Base-by-base conservation (phyloP, 2,329 filamentous ascomycete species). In the Sporothrix humicola region DNA sequence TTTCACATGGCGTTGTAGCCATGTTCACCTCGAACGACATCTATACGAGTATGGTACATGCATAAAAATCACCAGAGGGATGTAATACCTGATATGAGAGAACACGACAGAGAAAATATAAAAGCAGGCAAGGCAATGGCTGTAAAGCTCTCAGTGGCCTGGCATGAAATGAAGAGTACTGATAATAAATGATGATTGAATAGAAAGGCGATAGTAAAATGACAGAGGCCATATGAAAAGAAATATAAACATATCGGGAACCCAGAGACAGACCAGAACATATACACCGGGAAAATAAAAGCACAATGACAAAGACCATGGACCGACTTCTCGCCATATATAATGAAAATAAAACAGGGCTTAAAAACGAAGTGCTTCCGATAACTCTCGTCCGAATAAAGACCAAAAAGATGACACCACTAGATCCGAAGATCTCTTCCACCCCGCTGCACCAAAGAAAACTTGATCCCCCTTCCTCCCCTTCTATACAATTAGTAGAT, bases 401-500 rank as follows among this genome's bases (percentile, higher is more conserved):
- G 10, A 46, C 37, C 13, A 26, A 66, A 23, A 37, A 37, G 7
- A 37, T 37, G 5, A 48, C n/a, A 66, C 61, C 20, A 15, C 20
- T 48, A 13, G 42, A 66, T 66, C n/a, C 20, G 20, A 66, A 13
- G 20, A 12, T 17, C n/a, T 20, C 61, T 44, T 7, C 23, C 37
- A 26, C 17, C 8, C n/a, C 20, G n/a, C 31, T 5, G 31, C 31
- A 37, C 31, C 31, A 37, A 37, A 37, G 4, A 37, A 65, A n/a
- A 66, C n/a, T n/a, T 26, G 10, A 46, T 17, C 5, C 37, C 37
- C 26, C 59, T 10, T 42, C 10, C 26, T 9, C 37, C 42, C 42
- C 42, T 48, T 66, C 61, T 66, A 66, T 66, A 66, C 37, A 46
- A 66, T 66, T 66, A 48, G n/a, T 66, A 66, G 61, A 66, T 66